A percentile compares a stretch with the other conserved stretches of the same genome.
Conservation (phyloP, 2,329 filamentous ascomycete genomes). For the Arthrobotrys entomopaga region DNA sequence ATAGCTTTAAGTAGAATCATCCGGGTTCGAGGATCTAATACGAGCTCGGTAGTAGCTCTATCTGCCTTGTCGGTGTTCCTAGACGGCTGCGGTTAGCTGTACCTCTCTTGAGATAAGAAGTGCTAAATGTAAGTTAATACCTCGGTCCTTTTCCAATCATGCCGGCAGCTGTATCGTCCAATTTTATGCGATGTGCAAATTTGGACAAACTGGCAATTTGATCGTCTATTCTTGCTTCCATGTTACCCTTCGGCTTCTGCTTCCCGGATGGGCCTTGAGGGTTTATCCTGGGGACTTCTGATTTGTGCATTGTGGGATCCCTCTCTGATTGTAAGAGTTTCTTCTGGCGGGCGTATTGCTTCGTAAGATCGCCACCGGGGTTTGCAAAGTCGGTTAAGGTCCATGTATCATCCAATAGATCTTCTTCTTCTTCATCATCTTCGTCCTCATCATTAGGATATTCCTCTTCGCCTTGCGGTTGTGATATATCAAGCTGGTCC, state of each 20-base stretch:
- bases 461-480: conserved; percentile 67
- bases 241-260: conserved; percentile 80
- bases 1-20: conserved; percentile 98
- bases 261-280: conserved; percentile 65
- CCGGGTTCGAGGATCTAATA: conserved; percentile 89
- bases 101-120: not conserved
- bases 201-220: conserved; percentile 85
- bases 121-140: conserved; percentile 19
- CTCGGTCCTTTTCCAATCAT: conserved; percentile 65
- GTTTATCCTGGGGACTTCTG: conserved; percentile 74
- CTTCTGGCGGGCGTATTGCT: conserved; percentile 86
- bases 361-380: conserved; percentile 75
- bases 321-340: conserved; percentile 70
- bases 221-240: conserved; percentile 81
- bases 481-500: conserved; percentile 5
- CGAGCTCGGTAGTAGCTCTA: conserved; percentile 91
- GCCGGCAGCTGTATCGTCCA: conserved; percentile 72
- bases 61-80: conserved; percentile 87
- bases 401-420: conserved; percentile 65
- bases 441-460: conserved; percentile 64
- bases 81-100: not conserved
- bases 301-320: conserved; percentile 66
- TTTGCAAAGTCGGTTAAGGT: conserved; percentile 63
- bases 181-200: conserved; percentile 84
- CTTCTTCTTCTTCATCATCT: conserved; percentile 62